These are phyloP conservation scores for Trametes maxima DNA, from an alignment of 768 basidiomycete species.

Conservation along the genomic window DNA sequence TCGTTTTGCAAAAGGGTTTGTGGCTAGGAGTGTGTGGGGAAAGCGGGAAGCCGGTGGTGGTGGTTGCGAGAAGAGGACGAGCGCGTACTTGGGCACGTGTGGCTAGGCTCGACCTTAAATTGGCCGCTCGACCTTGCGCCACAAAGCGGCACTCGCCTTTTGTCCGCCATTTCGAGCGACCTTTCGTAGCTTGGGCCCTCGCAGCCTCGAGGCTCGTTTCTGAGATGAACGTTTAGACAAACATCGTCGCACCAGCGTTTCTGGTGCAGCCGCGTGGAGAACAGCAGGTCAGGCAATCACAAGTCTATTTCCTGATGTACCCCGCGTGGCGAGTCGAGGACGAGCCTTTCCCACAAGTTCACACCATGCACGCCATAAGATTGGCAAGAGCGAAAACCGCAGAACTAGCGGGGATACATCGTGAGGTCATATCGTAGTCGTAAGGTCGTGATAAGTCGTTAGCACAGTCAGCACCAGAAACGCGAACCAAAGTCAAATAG, in stretches of 20 bases:
- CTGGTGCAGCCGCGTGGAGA: too few species aligned
- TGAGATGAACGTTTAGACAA: too few species aligned
- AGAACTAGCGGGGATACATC: neutral
- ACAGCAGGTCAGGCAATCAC: too few species aligned
- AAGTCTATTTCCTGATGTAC: too few species aligned
- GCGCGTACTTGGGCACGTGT: constrained; percentile 7
- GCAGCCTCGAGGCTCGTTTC: too few species aligned
- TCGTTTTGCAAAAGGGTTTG: neutral
- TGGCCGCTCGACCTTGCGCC: constrained; percentile 3
- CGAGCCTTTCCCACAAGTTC: too few species aligned
- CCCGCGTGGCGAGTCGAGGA: too few species aligned
- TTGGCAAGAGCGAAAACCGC: too few species aligned
- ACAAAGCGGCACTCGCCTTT: constrained; percentile 6
- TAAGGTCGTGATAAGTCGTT: constrained; percentile 20
- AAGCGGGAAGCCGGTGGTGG: constrained; percentile 5
- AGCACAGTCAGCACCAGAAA: constrained; percentile 7
- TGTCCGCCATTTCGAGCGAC: neutral
- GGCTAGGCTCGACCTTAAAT: constrained; percentile 4
- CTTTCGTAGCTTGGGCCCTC: too few species aligned
- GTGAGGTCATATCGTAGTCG: neutral
- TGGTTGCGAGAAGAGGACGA: constrained; percentile 12
- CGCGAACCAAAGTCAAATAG: constrained; percentile 13
- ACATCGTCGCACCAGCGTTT: too few species aligned
- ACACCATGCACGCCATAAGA: too few species aligned
- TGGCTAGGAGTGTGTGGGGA: neutral